Percentiles rank a stretch among this genome's conserved stretches.
These are phyloP conservation scores for Chalciporus sp. DNA, from an alignment of 1,284 basidiomycete genomes.

Conservation along the genomic window DNA sequence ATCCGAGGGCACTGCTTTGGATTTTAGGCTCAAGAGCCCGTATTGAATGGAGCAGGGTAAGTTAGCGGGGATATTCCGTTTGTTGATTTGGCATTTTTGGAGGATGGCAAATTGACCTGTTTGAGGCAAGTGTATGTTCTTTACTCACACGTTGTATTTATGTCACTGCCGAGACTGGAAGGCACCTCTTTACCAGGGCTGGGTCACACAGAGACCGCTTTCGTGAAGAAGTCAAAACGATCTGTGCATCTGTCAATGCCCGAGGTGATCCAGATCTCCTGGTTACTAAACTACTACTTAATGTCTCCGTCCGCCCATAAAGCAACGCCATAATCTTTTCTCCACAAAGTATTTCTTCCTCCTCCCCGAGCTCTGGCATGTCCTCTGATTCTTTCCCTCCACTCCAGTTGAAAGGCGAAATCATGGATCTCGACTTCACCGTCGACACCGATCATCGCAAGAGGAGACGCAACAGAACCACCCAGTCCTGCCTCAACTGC, in stretches of 20 bases:
- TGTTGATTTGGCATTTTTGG: slow-evolving; percentile 1
- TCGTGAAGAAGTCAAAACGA: slow-evolving; percentile 36
- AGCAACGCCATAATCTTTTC: slow-evolving; percentile 25
- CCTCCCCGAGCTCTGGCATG: slow-evolving; percentile 33
- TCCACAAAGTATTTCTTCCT: slow-evolving; percentile 37
- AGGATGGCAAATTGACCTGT: slow-evolving; percentile 14
- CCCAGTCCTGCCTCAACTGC: slow-evolving; percentile 87
- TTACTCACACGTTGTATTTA: slow-evolving; percentile 39
- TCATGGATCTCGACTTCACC: slow-evolving; percentile 69
- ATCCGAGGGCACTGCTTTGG: slow-evolving; percentile 40
- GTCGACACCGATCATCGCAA: slow-evolving; percentile 69
- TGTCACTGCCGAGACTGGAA: slow-evolving; percentile 41
- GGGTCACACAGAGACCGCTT: slow-evolving; percentile 38
- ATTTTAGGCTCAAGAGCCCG: slow-evolving; percentile 39
- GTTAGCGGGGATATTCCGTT: slow-evolving; percentile 28
- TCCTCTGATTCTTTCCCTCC: slow-evolving; percentile 35
- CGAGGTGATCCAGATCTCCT: slow-evolving; percentile 39
- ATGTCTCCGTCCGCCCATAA: slow-evolving; percentile 34
- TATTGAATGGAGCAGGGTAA: slow-evolving; percentile 4
- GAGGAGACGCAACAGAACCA: slow-evolving; percentile 84
- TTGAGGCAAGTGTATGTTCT: slow-evolving; percentile 30
- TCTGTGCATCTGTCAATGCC: slow-evolving; percentile 36
- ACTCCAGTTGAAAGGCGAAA: slow-evolving; percentile 62
- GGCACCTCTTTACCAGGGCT: slow-evolving; percentile 33
- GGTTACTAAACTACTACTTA: slow-evolving; percentile 40